Evolutionary conservation across 2,329 filamentous ascomycete genomes (phyloP).

Genomic region (Tolypocladium tundrense): DNA sequence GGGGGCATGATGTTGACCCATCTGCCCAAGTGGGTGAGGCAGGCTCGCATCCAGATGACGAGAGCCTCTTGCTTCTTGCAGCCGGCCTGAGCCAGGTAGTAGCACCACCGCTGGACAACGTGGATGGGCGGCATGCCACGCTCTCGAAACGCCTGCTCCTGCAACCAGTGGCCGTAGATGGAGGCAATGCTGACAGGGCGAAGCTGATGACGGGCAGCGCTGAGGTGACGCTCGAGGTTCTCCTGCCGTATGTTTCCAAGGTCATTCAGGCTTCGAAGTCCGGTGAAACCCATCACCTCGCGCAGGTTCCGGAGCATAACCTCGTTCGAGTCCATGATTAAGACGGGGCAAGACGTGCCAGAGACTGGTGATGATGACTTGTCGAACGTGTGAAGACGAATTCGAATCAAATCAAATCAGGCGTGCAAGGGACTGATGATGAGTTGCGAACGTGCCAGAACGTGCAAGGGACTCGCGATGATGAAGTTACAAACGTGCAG

Average conservation of each 20-base stretch:
- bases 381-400: background rate
- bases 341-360: background rate
- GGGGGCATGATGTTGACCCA: background rate
- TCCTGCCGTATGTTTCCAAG: conserved; percentile 13
- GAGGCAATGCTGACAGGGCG: conserved; percentile 7
- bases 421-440: background rate
- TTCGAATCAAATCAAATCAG: background rate
- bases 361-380: background rate
- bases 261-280: conserved; percentile 9
- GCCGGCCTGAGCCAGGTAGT: background rate
- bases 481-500: background rate
- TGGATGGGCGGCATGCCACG: background rate
- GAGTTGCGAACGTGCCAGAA: background rate
- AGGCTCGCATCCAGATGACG: background rate
- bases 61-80: background rate
- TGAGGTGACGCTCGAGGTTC: conserved; percentile 12
- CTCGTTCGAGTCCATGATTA: conserved; percentile 10
- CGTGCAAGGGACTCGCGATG: background rate
- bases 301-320: conserved; percentile 11
- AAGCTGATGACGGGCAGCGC: conserved; percentile 3
- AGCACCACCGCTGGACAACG: background rate
- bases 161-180: conserved; percentile 17
- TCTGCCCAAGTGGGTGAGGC: background rate
- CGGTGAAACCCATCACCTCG: conserved; percentile 11
- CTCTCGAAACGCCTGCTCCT: conserved; percentile 5